These are phyloP conservation scores for Notholithocarpus densiflorus DNA, from an alignment of 306 rosid species.

Conservation along the genomic window DNA sequence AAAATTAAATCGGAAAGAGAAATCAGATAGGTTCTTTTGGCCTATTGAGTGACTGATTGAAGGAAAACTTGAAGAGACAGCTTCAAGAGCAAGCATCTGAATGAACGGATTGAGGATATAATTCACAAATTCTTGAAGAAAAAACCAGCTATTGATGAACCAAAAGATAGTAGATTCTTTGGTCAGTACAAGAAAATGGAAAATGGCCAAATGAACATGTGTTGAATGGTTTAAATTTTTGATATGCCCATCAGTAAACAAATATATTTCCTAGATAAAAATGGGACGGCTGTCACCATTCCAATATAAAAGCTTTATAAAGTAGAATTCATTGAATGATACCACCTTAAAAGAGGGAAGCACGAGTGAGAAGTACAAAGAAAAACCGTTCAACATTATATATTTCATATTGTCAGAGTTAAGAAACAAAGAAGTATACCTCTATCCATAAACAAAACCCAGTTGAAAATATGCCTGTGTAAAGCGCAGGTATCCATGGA, in stretches of 20 bases:
- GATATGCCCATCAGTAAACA: neutral
- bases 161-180: neutral
- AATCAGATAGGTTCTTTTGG: neutral
- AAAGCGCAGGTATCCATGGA: constrained; percentile 82
- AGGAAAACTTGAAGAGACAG: neutral
- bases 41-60: neutral
- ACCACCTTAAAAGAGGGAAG: neutral
- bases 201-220: neutral
- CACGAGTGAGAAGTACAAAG: neutral
- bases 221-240: neutral
- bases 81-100: neutral
- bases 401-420: neutral
- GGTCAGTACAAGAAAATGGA: neutral
- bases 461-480: constrained; percentile 72
- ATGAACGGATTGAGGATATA: neutral
- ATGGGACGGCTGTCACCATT: neutral
- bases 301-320: neutral
- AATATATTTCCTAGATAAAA: neutral
- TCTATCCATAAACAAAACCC: constrained; percentile 77
- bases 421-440: constrained; percentile 32
- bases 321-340: neutral
- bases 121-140: neutral
- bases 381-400: neutral
- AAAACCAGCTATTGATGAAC: neutral
- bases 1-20: neutral